Percentiles rank a stretch among this genome's conserved stretches.
phyloP scores from a whole-genome alignment of 2,329 filamentous ascomycete genomes.

The Dactylellina haptotyla region DNA sequence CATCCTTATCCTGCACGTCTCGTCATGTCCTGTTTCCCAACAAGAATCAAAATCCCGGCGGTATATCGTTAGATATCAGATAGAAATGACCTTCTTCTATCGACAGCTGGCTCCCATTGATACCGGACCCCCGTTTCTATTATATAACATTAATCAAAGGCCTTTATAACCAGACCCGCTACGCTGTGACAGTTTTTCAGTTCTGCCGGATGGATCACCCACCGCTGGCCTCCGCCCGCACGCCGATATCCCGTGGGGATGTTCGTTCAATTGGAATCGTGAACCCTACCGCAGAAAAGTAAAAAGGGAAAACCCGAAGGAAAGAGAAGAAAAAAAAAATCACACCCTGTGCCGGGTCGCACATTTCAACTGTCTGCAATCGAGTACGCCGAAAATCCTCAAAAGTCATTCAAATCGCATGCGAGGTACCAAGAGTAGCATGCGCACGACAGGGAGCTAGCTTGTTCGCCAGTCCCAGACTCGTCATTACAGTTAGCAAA shows the following conservation, averaged over 20 bases:
- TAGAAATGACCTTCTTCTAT: not conserved
- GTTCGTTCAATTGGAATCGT: conserved; percentile 3
- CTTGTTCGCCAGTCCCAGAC: not conserved
- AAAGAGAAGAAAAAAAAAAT: conserved; percentile 14
- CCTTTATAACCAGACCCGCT: not conserved
- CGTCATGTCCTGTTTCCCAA: not conserved
- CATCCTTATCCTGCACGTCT: not conserved
- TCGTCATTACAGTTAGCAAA: not conserved
- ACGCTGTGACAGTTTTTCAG: conserved; percentile 27
- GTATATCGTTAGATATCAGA: not conserved
- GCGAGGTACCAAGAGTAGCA: conserved; percentile 38
- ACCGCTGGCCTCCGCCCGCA: not conserved
- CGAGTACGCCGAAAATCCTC: too few relatives aligned
- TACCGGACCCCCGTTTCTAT: not conserved
- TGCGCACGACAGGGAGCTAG: conserved; percentile 36
- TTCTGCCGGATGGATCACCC: not conserved
- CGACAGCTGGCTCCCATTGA: not conserved
- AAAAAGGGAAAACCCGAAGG: not conserved
- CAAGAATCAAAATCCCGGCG: too few relatives aligned
- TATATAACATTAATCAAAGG: conserved; percentile 10
- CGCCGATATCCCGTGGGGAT: conserved; percentile 21
- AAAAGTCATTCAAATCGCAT: conserved; percentile 27
- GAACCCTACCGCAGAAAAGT: not conserved
- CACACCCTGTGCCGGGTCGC: too few relatives aligned
- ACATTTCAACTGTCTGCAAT: too few relatives aligned